Percentiles rank a stretch among this genome's conserved stretches.
Conservation (phyloP, 345 rosid species). For the Turritis glabra region DNA sequence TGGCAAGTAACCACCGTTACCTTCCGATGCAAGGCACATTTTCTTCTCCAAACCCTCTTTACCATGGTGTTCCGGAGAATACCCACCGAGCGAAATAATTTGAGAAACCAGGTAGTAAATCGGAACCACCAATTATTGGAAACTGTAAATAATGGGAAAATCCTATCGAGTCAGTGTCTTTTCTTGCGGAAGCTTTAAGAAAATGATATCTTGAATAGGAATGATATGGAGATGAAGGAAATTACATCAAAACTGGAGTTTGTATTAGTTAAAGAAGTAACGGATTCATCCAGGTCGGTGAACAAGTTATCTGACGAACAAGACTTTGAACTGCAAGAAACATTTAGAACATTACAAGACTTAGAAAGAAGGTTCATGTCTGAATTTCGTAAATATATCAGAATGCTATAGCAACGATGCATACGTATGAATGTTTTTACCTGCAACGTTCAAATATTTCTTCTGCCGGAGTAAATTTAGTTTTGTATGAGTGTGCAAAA, state of each 20-base stretch:
- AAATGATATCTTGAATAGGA: background rate
- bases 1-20: slow-evolving; percentile 22
- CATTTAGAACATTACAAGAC: slow-evolving; percentile 10
- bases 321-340: slow-evolving; percentile 28
- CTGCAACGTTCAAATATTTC: slow-evolving; percentile 29
- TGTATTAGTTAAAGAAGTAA: slow-evolving; percentile 29
- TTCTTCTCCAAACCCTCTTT: slow-evolving; percentile 1
- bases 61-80: slow-evolving; percentile 16
- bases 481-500: slow-evolving; percentile 27
- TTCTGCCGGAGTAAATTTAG: slow-evolving; percentile 32
- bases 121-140: background rate
- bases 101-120: slow-evolving; percentile 32
- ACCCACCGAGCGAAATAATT: slow-evolving; percentile 37
- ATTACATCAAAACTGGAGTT: slow-evolving; percentile 23
- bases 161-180: slow-evolving; percentile 18
- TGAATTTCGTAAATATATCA: background rate
- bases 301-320: slow-evolving; percentile 38
- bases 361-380: background rate
- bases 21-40: slow-evolving; percentile 18
- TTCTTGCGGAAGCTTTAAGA: slow-evolving; percentile 2
- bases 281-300: slow-evolving; percentile 38
- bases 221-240: slow-evolving; percentile 1
- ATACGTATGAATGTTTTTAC: slow-evolving; percentile 14
- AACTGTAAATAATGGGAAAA: slow-evolving; percentile 9
- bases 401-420: slow-evolving; percentile 5